Evolutionary conservation across 768 basidiomycete species (phyloP), one percentile per base, ranked within the genome.

Genomic region (Hirschioporus abietinus): DNA sequence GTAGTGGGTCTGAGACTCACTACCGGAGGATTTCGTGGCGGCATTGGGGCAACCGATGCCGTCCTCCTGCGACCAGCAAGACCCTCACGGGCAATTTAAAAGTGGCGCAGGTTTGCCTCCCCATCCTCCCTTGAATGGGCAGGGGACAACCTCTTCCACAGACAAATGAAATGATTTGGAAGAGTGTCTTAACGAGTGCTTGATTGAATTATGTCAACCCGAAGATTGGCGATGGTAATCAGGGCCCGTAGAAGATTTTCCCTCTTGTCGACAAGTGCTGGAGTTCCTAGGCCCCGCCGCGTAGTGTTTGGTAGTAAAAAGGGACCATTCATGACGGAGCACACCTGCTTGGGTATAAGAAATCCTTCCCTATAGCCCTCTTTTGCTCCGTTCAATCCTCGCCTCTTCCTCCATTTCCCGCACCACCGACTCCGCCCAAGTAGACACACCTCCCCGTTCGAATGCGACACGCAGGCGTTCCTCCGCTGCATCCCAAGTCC

Each of bases 341-440:
- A 52, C 42, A 52, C 42, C 42, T 52, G 15, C 20, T 52, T 52
- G 2, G 5, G 12, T 3, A 15, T 20, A 52, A 20, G 20, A 15
- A 15, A 6, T 52, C 12, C 3, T 52, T 20, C n/a, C n/a, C 42
- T 52, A 52, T 52, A 52, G 20, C 20, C 42, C 42, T 52, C 42
- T 64, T 60, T 78, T 80, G 20, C 73, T 71, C 62, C 85, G 75
- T 71, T 89, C 88, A 15, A 81, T 67, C 58, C 81, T 75, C 0
- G 77, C 79, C 71, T 91, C 90, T 0, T 79, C 80, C 71, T 90
- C 88, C 62, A 87, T 67, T 72, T 90, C 90, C 27, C 76, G 76
- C 64, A 79, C 69, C 0, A 80, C 86, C n/a, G 77, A 79, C 65
- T 85, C 78, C 10, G 80, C 77, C 87, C 88, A 90, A 1, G 80